A percentile compares a stretch with the other conserved stretches of the same genome.
Conservation (phyloP, 2,329 filamentous ascomycete genomes). For the Chaetomiaceae sp. region DNA sequence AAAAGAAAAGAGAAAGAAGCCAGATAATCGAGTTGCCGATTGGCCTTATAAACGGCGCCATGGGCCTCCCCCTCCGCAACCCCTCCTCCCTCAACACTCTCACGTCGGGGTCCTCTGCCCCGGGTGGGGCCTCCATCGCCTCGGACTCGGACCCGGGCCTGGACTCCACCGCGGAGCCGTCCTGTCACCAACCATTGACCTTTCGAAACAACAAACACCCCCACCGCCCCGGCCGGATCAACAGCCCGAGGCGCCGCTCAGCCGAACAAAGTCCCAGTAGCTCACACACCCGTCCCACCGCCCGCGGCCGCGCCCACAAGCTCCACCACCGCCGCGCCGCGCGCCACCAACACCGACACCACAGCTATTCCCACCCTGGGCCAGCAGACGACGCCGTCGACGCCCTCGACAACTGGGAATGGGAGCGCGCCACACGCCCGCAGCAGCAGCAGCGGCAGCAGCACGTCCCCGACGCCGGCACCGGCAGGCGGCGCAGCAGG, state of each 20-base stretch:
- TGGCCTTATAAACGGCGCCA: background rate
- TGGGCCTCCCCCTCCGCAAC: slow-evolving; percentile 10
- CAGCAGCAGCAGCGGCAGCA: background rate
- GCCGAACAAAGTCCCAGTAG: no score
- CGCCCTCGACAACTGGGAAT: no score
- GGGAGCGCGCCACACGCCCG: no score
- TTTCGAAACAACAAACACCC: no score
- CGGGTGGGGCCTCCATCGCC: background rate
- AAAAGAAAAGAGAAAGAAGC: background rate
- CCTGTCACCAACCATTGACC: background rate
- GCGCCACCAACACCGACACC: background rate
- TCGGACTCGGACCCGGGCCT: background rate
- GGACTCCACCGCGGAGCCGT: background rate
- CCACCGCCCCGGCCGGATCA: no score
- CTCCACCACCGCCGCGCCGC: background rate
- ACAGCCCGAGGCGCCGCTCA: background rate
- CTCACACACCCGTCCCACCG: no score
- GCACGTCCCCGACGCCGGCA: no score
- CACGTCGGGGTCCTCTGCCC: background rate
- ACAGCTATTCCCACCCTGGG: background rate
- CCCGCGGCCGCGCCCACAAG: background rate
- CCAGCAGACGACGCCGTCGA: slow-evolving; percentile 7
- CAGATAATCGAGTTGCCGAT: background rate
- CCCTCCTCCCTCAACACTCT: background rate
- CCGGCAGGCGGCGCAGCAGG: background rate